A percentile compares a stretch with the other conserved stretches of the same genome.
Conservation (phyloP, 2,329 filamentous ascomycete species). For the Colletotrichum chlorophyti region DNA sequence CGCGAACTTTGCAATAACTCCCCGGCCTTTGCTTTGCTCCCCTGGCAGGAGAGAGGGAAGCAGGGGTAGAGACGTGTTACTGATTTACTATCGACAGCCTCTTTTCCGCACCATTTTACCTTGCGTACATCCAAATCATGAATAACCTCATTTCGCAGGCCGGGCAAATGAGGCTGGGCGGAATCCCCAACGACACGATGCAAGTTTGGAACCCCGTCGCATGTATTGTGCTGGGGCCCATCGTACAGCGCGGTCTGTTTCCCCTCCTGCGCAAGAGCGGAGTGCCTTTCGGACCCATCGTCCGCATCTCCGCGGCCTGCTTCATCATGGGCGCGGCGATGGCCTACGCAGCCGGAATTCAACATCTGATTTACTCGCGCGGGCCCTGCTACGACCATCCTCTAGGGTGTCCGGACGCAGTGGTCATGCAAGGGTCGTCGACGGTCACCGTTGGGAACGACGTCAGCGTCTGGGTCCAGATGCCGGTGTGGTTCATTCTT, state of each 20-base stretch:
- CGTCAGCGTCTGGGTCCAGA: slow-evolving; percentile 46
- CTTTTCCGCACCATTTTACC: slow-evolving; percentile 29
- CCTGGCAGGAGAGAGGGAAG: no score
- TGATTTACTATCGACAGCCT: slow-evolving; percentile 1
- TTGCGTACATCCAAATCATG: slow-evolving; percentile 60
- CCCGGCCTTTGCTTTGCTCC: no score
- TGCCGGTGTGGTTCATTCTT: slow-evolving; percentile 45
- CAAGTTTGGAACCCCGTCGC: slow-evolving; percentile 60
- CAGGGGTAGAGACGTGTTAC: no score
- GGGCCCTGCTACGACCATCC: slow-evolving; percentile 26
- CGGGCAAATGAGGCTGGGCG: slow-evolving; percentile 57
- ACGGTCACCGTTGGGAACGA: slow-evolving; percentile 33
- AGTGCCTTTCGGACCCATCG: slow-evolving; percentile 58
- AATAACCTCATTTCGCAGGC: slow-evolving; percentile 63
- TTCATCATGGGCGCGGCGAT: slow-evolving; percentile 53
- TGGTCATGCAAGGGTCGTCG: not conserved
- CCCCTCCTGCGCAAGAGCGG: slow-evolving; percentile 52
- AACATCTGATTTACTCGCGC: slow-evolving; percentile 45
- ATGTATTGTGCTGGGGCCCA: slow-evolving; percentile 60
- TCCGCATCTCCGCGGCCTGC: slow-evolving; percentile 59
- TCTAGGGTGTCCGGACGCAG: slow-evolving; percentile 35
- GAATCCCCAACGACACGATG: slow-evolving; percentile 62
- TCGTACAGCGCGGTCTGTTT: slow-evolving; percentile 59
- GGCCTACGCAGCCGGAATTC: slow-evolving; percentile 55
- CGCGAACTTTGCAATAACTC: no score